Base-by-base conservation (phyloP, 2,329 filamentous ascomycete species). In the Pyricularia sp. region DNA sequence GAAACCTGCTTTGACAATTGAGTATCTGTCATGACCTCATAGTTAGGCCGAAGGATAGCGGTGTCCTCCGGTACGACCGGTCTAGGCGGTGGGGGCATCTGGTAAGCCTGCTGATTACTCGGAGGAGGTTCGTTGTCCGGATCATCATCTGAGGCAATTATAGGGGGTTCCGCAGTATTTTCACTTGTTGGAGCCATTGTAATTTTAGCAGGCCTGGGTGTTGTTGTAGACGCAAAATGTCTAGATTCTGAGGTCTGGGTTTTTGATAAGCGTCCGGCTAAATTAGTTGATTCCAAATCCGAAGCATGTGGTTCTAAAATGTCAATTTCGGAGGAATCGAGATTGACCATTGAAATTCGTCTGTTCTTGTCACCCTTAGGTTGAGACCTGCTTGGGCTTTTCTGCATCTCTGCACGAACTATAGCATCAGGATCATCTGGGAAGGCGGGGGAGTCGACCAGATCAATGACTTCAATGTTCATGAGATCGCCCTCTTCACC, bases 401-500 rank as follows among this genome's bases (percentile, higher is more conserved):
- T 57, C 55, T 10, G 26, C 28, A 57, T 53, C 13, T 44, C 24
- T 28, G 65, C 62, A 28, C 24, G 31, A 22, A 64, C 55, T 60
- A 60, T 49, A 16, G 26, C 60, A 31, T 33, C 63, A 40, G 64
- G 66, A 44, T 75, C 69, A 7, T 71, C 63, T 2, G 66, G 68
- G 2, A 69, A 66, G 28, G 68, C 69, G 28, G 78, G 75, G 2
- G 79, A 79, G 26, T 82, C 77, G 5, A 79, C 77, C 22, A 89
- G 73, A 65, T 90, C 84, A 57, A 89, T 75, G 22, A 86, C 77
- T 68, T 88, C 84, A 13, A 85, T 73, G 64, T 87, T 82, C 63
- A 90, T 78, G 2, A 93, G 73, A 16, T 84, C 81, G 0, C 89
- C 88, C 26, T 86, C 82, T 0, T 77, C 76, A 70, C 90, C 86